phyloP scores from a whole-genome alignment of 192 early-diverging fungal species.

The Chytriomyces confervae region DNA sequence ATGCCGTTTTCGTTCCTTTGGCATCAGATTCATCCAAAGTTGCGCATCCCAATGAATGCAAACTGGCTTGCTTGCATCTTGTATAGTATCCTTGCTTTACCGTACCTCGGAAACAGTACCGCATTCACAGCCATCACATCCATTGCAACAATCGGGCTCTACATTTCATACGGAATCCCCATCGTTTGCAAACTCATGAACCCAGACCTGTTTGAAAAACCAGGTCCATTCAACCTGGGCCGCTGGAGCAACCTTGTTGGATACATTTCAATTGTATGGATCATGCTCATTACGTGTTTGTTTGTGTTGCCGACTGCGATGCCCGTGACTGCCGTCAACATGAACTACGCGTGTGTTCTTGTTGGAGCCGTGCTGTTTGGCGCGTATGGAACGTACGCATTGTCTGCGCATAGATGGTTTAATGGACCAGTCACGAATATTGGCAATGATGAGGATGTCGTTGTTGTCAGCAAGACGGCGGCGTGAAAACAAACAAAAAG shows the following conservation, averaged over 20 bases:
- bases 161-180: slow-evolving; percentile 46
- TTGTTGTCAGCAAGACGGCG: not conserved
- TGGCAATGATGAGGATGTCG: not conserved
- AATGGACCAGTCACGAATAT: slow-evolving; percentile 44
- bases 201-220: slow-evolving; percentile 19
- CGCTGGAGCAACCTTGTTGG: slow-evolving; percentile 31
- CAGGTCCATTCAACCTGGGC: slow-evolving; percentile 43
- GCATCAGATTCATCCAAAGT: slow-evolving; percentile 32
- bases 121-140: slow-evolving; percentile 48
- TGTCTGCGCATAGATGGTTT: slow-evolving; percentile 42
- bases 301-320: slow-evolving; percentile 42
- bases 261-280: slow-evolving; percentile 43
- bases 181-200: slow-evolving; percentile 38
- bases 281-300: slow-evolving; percentile 35
- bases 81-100: slow-evolving; percentile 19
- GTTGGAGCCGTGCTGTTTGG: slow-evolving; percentile 35
- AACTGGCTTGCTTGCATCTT: slow-evolving; percentile 33
- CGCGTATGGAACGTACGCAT: slow-evolving; percentile 11
- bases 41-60: slow-evolving; percentile 36
- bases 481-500: not conserved
- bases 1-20: slow-evolving; percentile 37
- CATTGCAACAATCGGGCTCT: slow-evolving; percentile 47
- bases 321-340: slow-evolving; percentile 43
- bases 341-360: slow-evolving; percentile 46
- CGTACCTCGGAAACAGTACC: slow-evolving; percentile 21